A percentile compares a stretch with the other conserved stretches of the same genome.
These are phyloP conservation scores for Chlorella sp. DNA, from an alignment of 139 green algal genomes.

Conservation along the genomic window DNA sequence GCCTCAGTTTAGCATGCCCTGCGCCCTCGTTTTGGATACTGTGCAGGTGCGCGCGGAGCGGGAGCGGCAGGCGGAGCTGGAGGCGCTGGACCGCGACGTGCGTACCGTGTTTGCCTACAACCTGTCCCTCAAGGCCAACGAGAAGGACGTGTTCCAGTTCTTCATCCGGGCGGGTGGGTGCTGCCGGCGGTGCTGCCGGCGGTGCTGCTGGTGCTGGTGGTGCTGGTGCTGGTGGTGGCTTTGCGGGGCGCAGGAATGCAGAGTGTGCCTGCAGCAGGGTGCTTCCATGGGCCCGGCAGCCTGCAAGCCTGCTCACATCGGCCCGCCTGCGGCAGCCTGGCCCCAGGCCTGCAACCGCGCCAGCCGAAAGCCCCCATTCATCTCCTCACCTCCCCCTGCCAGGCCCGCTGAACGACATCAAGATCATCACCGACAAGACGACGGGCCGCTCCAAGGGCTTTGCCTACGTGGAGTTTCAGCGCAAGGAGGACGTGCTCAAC, in stretches of 20 bases:
- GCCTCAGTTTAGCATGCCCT: too few relatives aligned
- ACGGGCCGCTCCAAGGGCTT: conserved; percentile 92
- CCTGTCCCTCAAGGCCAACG: conserved; percentile 81
- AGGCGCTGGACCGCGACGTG: conserved; percentile 82
- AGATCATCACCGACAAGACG: conserved; percentile 93
- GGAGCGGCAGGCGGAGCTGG: conserved; percentile 71
- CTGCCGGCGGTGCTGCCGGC: not conserved
- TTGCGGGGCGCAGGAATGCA: too few relatives aligned
- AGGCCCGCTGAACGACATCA: conserved; percentile 86
- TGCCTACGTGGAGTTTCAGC: conserved; percentile 96
- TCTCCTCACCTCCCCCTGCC: conserved; percentile 5
- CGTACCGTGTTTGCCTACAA: conserved; percentile 93
- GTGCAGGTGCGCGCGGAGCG: conserved; percentile 50
- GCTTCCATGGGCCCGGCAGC: not conserved
- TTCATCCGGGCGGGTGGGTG: conserved; percentile 59
- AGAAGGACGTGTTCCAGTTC: conserved; percentile 91
- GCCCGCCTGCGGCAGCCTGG: too few relatives aligned
- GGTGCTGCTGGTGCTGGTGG: not conserved
- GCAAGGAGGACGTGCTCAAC: conserved; percentile 78
- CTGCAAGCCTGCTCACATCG: not conserved
- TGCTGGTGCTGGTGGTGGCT: too few relatives aligned
- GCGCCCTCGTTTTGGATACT: too few relatives aligned
- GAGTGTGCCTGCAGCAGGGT: not conserved
- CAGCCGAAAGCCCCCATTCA: too few relatives aligned
- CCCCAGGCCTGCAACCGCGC: too few relatives aligned